Evolutionary conservation across 352 stramenopile genomes (phyloP).

Genomic region (Phytophthora cryptogea): DNA sequence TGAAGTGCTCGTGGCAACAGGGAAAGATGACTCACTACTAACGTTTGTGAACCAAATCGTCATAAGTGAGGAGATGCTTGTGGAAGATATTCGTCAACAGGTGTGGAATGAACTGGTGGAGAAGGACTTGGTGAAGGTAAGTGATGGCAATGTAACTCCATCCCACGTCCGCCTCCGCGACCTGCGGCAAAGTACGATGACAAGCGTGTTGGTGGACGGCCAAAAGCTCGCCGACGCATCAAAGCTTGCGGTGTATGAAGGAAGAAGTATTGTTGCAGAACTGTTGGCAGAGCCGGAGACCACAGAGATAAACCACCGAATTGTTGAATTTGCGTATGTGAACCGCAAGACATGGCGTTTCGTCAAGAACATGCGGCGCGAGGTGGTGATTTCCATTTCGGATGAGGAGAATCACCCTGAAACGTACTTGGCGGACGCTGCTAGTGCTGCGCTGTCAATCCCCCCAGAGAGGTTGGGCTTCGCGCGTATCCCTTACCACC

Average conservation of each 20-base stretch:
- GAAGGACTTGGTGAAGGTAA: slow-evolving; percentile 42
- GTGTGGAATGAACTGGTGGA: slow-evolving; percentile 50
- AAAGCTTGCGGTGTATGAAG: slow-evolving; percentile 77
- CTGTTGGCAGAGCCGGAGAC: slow-evolving; percentile 63
- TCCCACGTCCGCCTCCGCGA: slow-evolving; percentile 69
- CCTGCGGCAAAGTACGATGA: slow-evolving; percentile 69
- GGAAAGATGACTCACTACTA: slow-evolving; percentile 59
- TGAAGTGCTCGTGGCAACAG: slow-evolving; percentile 56
- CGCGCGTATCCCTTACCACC: slow-evolving; percentile 61
- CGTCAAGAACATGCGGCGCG: slow-evolving; percentile 50
- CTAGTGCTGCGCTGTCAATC: slow-evolving; percentile 50
- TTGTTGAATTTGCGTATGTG: slow-evolving; percentile 74
- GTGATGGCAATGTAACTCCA: slow-evolving; percentile 31
- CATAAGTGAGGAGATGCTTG: slow-evolving; percentile 75
- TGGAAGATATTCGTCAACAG: slow-evolving; percentile 68
- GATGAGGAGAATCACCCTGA: slow-evolving; percentile 31
- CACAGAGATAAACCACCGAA: slow-evolving; percentile 47
- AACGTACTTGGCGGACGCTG: slow-evolving; percentile 48
- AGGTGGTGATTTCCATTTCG: slow-evolving; percentile 55
- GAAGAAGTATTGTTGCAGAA: slow-evolving; percentile 71
- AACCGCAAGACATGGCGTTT: slow-evolving; percentile 73
- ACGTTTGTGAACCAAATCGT: slow-evolving; percentile 65
- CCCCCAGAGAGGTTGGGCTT: slow-evolving; percentile 57
- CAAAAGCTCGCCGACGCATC: slow-evolving; percentile 68
- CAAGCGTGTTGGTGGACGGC: slow-evolving; percentile 63